Percentiles rank a stretch among this genome's conserved stretches.
Conservation (phyloP, 1,284 basidiomycete genomes). For the Fistulinella staudtii region DNA sequence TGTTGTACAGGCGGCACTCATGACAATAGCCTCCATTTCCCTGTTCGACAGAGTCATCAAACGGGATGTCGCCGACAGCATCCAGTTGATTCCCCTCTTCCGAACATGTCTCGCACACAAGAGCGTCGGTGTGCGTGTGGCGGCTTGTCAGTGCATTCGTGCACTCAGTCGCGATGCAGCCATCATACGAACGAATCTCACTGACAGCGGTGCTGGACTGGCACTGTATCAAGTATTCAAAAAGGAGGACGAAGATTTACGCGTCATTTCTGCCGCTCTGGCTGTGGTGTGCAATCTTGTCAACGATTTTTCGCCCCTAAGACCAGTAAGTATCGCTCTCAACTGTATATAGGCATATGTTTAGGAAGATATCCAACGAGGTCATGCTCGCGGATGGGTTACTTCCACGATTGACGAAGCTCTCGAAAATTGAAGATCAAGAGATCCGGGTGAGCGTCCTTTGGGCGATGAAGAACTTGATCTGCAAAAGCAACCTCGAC, state of each 20-base stretch:
- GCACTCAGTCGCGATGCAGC: constrained; percentile 74
- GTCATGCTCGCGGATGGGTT: constrained; percentile 58
- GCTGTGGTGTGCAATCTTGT: constrained; percentile 82
- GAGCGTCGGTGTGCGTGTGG: constrained; percentile 74
- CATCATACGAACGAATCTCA: constrained; percentile 76
- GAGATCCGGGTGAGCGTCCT: constrained; percentile 64
- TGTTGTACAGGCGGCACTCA: constrained; percentile 57
- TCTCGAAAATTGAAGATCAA: constrained; percentile 51
- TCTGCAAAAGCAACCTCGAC: constrained; percentile 55
- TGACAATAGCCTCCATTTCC: constrained; percentile 64
- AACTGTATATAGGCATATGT: background rate
- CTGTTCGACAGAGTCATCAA: constrained; percentile 71
- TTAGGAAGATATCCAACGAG: constrained; percentile 7
- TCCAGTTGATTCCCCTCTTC: constrained; percentile 51
- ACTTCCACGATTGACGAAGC: constrained; percentile 56
- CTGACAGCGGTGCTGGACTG: constrained; percentile 76
- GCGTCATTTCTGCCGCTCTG: constrained; percentile 71
- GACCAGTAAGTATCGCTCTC: constrained; percentile 45
- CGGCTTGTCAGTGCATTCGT: constrained; percentile 82
- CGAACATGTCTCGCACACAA: constrained; percentile 55
- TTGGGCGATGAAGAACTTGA: constrained; percentile 80
- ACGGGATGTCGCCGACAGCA: constrained; percentile 56
- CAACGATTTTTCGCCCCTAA: constrained; percentile 81
- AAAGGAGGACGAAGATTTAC: constrained; percentile 56
- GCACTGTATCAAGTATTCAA: constrained; percentile 62